Conservation (phyloP, 202 grass and related monocot genomes). For the Dendrocalamus latiflorus region DNA sequence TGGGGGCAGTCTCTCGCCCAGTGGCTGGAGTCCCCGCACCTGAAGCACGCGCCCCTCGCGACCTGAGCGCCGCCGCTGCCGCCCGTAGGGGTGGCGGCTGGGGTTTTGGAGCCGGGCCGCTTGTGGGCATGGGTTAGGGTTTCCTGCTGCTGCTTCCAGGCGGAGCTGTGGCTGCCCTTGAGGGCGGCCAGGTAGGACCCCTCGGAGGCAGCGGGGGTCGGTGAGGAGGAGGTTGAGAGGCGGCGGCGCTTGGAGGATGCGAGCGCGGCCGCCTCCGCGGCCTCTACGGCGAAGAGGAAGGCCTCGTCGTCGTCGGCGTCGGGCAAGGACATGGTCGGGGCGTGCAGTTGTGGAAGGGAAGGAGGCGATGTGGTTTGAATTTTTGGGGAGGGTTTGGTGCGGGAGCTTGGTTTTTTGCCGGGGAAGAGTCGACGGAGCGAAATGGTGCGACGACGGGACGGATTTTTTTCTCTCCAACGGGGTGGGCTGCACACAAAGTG, state of each 20-base stretch:
- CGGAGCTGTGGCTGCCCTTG: slow-evolving; percentile 66
- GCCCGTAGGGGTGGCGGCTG: neutral
- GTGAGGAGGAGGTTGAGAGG: slow-evolving; percentile 27
- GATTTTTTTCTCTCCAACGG: too few species aligned
- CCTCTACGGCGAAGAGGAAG: slow-evolving; percentile 35
- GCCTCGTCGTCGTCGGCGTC: slow-evolving; percentile 33
- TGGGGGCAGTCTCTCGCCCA: slow-evolving; percentile 66
- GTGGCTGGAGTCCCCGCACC: slow-evolving; percentile 61
- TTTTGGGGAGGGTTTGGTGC: slow-evolving; percentile 15
- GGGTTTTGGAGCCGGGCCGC: slow-evolving; percentile 5
- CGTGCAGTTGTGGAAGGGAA: neutral
- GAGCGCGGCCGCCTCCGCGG: slow-evolving; percentile 6
- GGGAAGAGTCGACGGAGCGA: slow-evolving; percentile 2
- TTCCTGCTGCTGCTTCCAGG: slow-evolving; percentile 54
- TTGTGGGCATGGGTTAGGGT: slow-evolving; percentile 24
- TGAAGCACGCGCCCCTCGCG: slow-evolving; percentile 55
- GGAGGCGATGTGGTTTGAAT: neutral
- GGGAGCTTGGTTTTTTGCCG: neutral
- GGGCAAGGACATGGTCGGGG: slow-evolving; percentile 21
- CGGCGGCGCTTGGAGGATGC: slow-evolving; percentile 33
- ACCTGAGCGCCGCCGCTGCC: neutral
- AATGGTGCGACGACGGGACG: neutral
- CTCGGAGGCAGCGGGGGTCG: slow-evolving; percentile 31
- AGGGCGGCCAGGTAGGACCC: slow-evolving; percentile 71
- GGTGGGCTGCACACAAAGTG: too few species aligned